Evolutionary conservation across 345 rosid genomes (phyloP), one percentile per base, ranked within the genome.

Genomic region (Populus tremula): DNA sequence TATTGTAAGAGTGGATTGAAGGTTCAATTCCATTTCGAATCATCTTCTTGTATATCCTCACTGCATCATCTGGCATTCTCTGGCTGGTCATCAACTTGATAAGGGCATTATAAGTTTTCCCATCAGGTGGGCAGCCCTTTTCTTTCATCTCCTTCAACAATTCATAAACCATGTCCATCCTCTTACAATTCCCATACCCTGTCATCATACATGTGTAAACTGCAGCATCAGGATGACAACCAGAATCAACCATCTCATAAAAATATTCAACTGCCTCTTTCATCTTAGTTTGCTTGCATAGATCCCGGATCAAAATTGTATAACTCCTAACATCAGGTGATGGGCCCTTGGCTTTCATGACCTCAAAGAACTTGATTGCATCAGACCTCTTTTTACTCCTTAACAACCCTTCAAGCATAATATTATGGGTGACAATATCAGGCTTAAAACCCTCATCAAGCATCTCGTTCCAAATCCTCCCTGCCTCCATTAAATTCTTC

Each of bases 401-500:
- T 82, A 91, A 80, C 84, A 96, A 84, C 73, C 99, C 95, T 75
- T 88, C 93, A 68, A 93, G 89, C 98, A 93, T 93, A 25, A 82
- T 82, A 64, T 93, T 93, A 73, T 92, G 89, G 8, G 90, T 88
- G 38, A 93, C 87, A 84, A 87, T 47, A 39, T 93, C 97, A 2
- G 95, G 98, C 77, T 82, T 86, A 80, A 96, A 85, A 8, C 97
- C 97, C 72, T 83, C 79, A 86, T 96, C 97, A 69, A 91, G 82
- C 95, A 96, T 92, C 84, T 85, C 87, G 65, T 96, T 96, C 99
- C 99, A 96, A 38, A 90, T 79, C 81, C 86, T 88, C 77, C 93
- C 97, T 0, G 98, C 98, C 87, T 96, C 97, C 95, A 92, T 84
- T 84, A 93, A 84, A 76, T 93, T 96, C 87, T 81, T 91, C 73